These are phyloP conservation scores for Chrysosporium queenslandicum DNA, from an alignment of 2,329 filamentous ascomycete species.

Conservation along the genomic window DNA sequence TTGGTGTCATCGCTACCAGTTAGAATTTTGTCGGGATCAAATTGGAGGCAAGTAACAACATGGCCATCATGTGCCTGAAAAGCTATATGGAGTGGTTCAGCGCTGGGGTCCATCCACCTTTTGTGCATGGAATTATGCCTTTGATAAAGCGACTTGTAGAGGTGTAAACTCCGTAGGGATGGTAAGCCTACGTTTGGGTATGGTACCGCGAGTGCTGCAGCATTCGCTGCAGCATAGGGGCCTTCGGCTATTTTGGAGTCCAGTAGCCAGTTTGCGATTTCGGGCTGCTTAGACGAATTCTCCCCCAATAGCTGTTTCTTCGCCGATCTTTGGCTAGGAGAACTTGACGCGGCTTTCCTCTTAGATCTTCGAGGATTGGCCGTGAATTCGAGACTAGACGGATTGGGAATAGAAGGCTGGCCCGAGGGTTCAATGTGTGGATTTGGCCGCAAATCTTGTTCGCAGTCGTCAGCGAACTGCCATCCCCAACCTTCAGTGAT, in stretches of 20 bases:
- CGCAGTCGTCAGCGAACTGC: slow-evolving; percentile 78
- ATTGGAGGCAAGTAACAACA: slow-evolving; percentile 95
- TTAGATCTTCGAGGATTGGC: slow-evolving; percentile 31
- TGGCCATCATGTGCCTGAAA: slow-evolving; percentile 94
- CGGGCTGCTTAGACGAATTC: slow-evolving; percentile 32
- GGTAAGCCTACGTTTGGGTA: slow-evolving; percentile 71
- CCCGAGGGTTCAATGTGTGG: slow-evolving; percentile 33
- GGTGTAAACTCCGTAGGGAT: slow-evolving; percentile 70
- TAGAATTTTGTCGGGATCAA: slow-evolving; percentile 95
- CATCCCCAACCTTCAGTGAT: slow-evolving; percentile 93
- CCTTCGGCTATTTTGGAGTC: slow-evolving; percentile 55
- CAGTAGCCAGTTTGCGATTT: slow-evolving; percentile 38
- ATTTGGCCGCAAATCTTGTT: slow-evolving; percentile 61
- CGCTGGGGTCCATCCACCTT: slow-evolving; percentile 77
- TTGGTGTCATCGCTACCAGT: slow-evolving; percentile 96
- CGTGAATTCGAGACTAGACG: slow-evolving; percentile 16
- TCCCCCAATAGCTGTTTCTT: slow-evolving; percentile 44
- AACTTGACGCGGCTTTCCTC: slow-evolving; percentile 40
- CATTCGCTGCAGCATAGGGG: slow-evolving; percentile 67
- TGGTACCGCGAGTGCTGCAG: slow-evolving; percentile 71
- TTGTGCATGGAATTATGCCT: slow-evolving; percentile 82
- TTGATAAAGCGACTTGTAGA: slow-evolving; percentile 94
- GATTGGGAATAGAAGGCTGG: slow-evolving; percentile 18
- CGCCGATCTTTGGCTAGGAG: slow-evolving; percentile 44
- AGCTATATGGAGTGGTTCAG: slow-evolving; percentile 81